Percentiles rank a stretch among this genome's conserved stretches.
These are phyloP conservation scores for Chlorophyllum brunneum DNA, from an alignment of 768 basidiomycete species.

Conservation along the genomic window DNA sequence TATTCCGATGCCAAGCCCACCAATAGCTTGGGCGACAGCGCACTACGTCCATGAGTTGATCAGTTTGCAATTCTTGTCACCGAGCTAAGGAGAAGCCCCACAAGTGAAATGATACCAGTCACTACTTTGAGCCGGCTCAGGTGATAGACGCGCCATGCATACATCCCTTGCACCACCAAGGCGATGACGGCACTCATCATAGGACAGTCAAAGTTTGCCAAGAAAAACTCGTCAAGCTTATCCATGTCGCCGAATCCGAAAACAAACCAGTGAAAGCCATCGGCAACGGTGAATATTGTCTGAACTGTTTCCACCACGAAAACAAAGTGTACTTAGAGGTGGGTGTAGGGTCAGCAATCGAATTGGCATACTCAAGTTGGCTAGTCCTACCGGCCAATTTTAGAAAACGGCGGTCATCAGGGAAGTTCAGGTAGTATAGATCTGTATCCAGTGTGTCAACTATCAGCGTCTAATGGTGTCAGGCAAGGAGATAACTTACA, in stretches of 20 bases:
- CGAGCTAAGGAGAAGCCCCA: background rate
- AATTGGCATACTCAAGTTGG: background rate
- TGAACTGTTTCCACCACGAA: conserved; percentile 7
- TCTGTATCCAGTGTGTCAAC: background rate
- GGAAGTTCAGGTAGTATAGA: conserved; percentile 8
- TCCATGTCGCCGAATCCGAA: background rate
- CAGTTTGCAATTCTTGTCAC: background rate
- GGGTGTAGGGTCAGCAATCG: background rate
- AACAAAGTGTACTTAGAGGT: background rate
- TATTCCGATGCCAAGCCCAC: conserved; percentile 8
- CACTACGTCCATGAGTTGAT: background rate
- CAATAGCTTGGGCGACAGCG: background rate
- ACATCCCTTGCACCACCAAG: background rate
- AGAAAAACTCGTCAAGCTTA: background rate
- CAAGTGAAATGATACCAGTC: background rate
- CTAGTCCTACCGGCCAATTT: background rate
- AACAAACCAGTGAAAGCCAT: conserved; percentile 12
- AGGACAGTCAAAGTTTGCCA: background rate
- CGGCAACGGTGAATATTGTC: conserved; percentile 1
- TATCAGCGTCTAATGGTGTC: background rate
- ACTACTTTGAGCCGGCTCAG: background rate
- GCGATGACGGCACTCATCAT: background rate
- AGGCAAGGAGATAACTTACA: background rate
- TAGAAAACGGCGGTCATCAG: conserved; percentile 5
- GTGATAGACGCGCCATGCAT: conserved; percentile 7